A percentile compares a stretch with the other conserved stretches of the same genome.
Conservation (phyloP, 208 protist species). For the Acanthamoeba lenticulata region DNA sequence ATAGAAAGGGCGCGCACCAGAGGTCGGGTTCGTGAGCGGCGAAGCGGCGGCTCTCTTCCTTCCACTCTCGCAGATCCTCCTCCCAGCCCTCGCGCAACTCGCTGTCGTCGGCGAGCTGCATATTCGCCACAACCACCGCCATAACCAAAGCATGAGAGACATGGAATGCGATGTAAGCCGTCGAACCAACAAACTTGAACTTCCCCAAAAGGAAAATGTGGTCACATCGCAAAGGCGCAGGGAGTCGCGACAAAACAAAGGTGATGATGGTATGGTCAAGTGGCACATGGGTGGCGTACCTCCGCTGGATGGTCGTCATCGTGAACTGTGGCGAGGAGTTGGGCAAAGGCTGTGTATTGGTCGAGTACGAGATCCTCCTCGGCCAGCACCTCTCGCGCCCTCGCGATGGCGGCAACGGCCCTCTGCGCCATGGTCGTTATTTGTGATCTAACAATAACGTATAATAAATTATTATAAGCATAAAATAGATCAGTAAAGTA, state of each 20-base stretch:
- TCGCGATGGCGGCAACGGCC: background rate
- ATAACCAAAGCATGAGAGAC: background rate
- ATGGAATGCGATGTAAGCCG: too few relatives aligned
- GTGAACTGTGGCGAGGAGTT: background rate
- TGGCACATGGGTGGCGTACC: background rate
- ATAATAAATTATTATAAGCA: background rate
- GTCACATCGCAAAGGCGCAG: too few relatives aligned
- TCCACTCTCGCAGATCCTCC: constrained; percentile 1
- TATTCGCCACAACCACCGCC: background rate
- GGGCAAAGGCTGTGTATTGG: constrained; percentile 13
- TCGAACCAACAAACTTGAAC: too few relatives aligned
- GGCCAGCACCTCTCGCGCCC: background rate
- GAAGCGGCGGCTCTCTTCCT: background rate
- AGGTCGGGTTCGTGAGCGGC: background rate
- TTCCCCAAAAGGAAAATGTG: too few relatives aligned
- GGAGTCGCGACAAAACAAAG: too few relatives aligned
- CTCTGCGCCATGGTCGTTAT: background rate
- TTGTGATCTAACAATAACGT: background rate
- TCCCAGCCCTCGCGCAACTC: constrained; percentile 8
- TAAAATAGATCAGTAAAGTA: background rate
- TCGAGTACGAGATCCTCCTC: constrained; percentile 4
- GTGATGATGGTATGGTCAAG: too few relatives aligned
- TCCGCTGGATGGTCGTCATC: background rate
- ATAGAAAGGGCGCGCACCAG: too few relatives aligned
- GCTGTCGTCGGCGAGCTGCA: background rate